Base-by-base conservation (phyloP, 2,329 filamentous ascomycete species). In the Nigrospora osmanthi region DNA sequence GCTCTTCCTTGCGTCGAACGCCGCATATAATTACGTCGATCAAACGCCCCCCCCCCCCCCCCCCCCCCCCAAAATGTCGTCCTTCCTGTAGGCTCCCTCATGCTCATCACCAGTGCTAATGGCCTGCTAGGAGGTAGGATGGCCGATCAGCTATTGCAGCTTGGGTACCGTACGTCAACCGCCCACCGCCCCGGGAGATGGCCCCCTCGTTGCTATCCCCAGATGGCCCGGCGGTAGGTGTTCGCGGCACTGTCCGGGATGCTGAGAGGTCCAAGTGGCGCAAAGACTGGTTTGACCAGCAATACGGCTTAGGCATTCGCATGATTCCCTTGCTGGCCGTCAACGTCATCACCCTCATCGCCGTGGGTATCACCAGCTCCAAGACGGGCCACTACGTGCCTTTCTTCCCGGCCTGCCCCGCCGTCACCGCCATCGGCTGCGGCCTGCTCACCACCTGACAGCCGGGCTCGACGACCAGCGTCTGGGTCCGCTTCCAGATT, bases 371-470 rank as follows among this genome's bases (percentile, higher is more conserved):
- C 11, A 14, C 58, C 15, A 52, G 62, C 6, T 50, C 50, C 2
- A 57, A 56, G 16, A 51, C 51, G 1, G 45, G 45, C 12, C 17
- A 11, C 17, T 49, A 49, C 14, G 40, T 17, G 36, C 33, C 28
- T 5, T 16, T 58, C 13, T 51, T 58, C 32, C 34, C 51, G 11
- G 35, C 40, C 4, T 57, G 51, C 28, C 57, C 47, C 46, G 35
- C 52, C 7, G 44, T 68, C n/a, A 56, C 54, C 13, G 55, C 58
- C 3, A 17, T 66, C 11, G 62, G 62, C 0, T 42, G 58, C 1
- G 68, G 67, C 1, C 49, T 69, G 3, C 59, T 66, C n/a, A 58
- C 60, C 11, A 45, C 65, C 0, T 58, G 68, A 11, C 52, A 55
- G 6, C 38, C 49, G 1, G 48, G 55, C 10, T 62, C 65, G 1